phyloP scores from a whole-genome alignment of 1,139 yeast species.

The Geotrichum europaeum region DNA sequence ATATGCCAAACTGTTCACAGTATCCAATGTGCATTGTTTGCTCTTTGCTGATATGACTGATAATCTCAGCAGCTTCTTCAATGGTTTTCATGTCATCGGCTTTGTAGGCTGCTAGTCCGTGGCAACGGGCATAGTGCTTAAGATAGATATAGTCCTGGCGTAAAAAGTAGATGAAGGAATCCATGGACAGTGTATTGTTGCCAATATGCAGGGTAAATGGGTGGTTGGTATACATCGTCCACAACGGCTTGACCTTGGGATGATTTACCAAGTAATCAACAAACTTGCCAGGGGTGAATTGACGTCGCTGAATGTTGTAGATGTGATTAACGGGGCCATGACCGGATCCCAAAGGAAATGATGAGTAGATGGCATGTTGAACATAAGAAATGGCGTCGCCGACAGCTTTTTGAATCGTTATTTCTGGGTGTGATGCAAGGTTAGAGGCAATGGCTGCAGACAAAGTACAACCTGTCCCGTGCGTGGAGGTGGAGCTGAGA shows the following conservation, averaged over 20 bases:
- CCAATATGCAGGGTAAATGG: slow-evolving; percentile 55
- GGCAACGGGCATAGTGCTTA: slow-evolving; percentile 62
- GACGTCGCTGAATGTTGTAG: slow-evolving; percentile 32
- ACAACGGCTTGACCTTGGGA: slow-evolving; percentile 47
- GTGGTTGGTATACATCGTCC: slow-evolving; percentile 59
- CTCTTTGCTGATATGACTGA: slow-evolving; percentile 51
- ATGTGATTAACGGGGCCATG: slow-evolving; percentile 72
- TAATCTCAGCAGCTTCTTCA: slow-evolving; percentile 47
- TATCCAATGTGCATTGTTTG: slow-evolving; percentile 51
- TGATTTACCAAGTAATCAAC: slow-evolving; percentile 51
- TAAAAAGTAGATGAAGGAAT: slow-evolving; percentile 52
- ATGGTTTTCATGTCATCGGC: slow-evolving; percentile 45
- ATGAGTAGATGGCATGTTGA: slow-evolving; percentile 51
- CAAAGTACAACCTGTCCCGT: slow-evolving; percentile 90
- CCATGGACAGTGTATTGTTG: slow-evolving; percentile 44
- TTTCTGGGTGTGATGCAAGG: slow-evolving; percentile 46
- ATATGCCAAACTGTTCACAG: slow-evolving; percentile 45
- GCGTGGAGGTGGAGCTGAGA: slow-evolving; percentile 53
- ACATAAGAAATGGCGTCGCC: slow-evolving; percentile 57
- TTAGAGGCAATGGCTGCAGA: slow-evolving; percentile 78
- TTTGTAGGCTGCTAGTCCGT: slow-evolving; percentile 57
- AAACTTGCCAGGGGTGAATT: slow-evolving; percentile 40
- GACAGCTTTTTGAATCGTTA: slow-evolving; percentile 44
- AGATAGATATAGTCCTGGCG: slow-evolving; percentile 70
- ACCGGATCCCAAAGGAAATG: slow-evolving; percentile 47